Percentiles rank a stretch among this genome's conserved stretches.
phyloP scores from a whole-genome alignment of 805 yeast genomes.

The Wickerhamomyces kurtzmanii region DNA sequence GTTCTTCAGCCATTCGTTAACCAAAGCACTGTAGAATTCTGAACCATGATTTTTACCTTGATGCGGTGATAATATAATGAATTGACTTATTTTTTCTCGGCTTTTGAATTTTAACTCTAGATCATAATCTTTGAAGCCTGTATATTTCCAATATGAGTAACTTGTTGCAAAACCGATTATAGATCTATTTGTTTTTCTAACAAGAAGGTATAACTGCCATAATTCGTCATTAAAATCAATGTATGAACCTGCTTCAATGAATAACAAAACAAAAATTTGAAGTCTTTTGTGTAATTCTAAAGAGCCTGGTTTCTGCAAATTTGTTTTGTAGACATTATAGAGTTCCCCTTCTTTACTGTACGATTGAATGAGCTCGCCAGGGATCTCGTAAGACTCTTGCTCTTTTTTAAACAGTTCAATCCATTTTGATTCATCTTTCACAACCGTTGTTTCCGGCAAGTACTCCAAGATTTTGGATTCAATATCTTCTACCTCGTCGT shows the following conservation, averaged over 20 bases:
- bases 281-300: conserved; percentile 53
- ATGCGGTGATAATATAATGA: conserved; percentile 73
- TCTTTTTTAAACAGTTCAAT: conserved; percentile 42
- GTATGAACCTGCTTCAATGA: conserved; percentile 89
- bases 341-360: conserved; percentile 26
- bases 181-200: conserved; percentile 22
- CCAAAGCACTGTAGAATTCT: conserved; percentile 46
- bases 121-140: conserved; percentile 44
- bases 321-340: conserved; percentile 40
- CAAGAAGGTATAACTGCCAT: conserved; percentile 70
- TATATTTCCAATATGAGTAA: conserved; percentile 75
- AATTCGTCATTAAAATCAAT: conserved; percentile 66
- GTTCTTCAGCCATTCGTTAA: conserved; percentile 46
- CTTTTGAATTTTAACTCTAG: conserved; percentile 16
- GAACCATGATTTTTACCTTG: conserved; percentile 72
- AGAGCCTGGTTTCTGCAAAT: conserved; percentile 29
- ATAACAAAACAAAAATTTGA: conserved; percentile 72
- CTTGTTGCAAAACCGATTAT: conserved; percentile 78
- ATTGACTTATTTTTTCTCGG: conserved; percentile 81
- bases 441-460: conserved; percentile 52
- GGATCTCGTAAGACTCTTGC: conserved; percentile 21
- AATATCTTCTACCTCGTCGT: conserved; percentile 51
- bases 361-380: conserved; percentile 20
- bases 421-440: conserved; percentile 65
- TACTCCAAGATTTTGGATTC: conserved; percentile 40